Base-by-base conservation (phyloP, 1,284 basidiomycete species). In the Boletellus sp. region DNA sequence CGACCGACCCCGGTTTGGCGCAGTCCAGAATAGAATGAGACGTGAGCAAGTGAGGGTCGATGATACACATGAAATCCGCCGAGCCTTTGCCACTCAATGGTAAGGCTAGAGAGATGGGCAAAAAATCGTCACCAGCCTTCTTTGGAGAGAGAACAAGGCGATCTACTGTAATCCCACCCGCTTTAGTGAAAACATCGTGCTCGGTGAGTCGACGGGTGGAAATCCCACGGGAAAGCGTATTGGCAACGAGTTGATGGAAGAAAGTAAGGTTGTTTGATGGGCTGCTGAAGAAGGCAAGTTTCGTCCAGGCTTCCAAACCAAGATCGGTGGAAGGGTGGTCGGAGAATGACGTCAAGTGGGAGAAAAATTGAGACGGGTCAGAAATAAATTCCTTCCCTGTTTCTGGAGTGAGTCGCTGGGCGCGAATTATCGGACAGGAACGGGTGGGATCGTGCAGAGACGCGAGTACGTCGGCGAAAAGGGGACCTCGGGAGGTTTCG, bases 401-500 rank as follows among this genome's bases (percentile, higher is more conserved):
- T 4, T 75, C 61, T 12, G 86, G 84, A 19, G 79, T 76, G 55
- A 88, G 64, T 32, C 82, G 78, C 59, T 86, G 81, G 4, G 79
- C 67, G 52, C 79, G 80, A 45, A 91, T 75, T 33, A 71, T 61
- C 18, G 78, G 74, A 8, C 71, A 67, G 30, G 65, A 60, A 16
- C 67, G 58, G 15, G 71, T 68, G 26, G 64, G 67, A 37, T 75
- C 69, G 43, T 87, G 71, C 8, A 89, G 69, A 15, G 83, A 74
- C 30, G 81, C 71, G 58, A 91, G 82, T 26, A 91, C 85, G 54
- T 90, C 85, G n/a, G 78, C 70, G 60, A 83, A 88, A n/a, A 93
- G 74, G 11, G 71, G 71, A 1, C 87, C 87, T 56, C 84, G 83
- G 2, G 79, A 77, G 16, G 78, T 75, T 37, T 79, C 72, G 47